These are phyloP conservation scores for Phialocephala sp. DNA, from an alignment of 2,329 filamentous ascomycete species.

Conservation along the genomic window DNA sequence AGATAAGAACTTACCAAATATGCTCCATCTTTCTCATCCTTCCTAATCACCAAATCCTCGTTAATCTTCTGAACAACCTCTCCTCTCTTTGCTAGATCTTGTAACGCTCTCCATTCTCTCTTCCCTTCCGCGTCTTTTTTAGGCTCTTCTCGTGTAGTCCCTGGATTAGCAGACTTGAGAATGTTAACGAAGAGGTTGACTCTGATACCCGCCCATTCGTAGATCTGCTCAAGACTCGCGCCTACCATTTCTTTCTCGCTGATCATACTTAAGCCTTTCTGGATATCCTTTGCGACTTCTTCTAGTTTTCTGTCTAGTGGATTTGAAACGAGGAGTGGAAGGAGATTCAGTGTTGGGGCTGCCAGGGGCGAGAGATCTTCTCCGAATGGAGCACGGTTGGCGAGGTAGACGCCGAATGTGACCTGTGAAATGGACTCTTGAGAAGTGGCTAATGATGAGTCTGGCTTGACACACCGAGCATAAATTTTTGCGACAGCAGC, in stretches of 20 bases:
- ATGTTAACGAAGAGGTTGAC: constrained; percentile 85
- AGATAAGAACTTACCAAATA: constrained; percentile 35
- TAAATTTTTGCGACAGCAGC: constrained; percentile 66
- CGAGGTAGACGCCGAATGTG: constrained; percentile 82
- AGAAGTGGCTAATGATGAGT: background rate
- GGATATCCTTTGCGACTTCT: constrained; percentile 64
- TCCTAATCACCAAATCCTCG: constrained; percentile 7
- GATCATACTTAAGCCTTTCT: constrained; percentile 70
- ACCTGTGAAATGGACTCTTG: constrained; percentile 22
- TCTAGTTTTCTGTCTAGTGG: constrained; percentile 46
- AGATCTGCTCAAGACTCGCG: constrained; percentile 73
- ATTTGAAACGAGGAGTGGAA: constrained; percentile 68
- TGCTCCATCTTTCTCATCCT: constrained; percentile 21
- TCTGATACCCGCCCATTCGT: constrained; percentile 73
- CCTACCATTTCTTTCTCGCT: constrained; percentile 58
- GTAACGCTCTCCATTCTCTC: constrained; percentile 23
- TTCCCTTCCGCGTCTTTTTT: background rate
- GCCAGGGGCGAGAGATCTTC: constrained; percentile 54
- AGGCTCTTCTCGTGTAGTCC: background rate
- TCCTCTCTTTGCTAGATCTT: constrained; percentile 20
- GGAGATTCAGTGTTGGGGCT: constrained; percentile 78
- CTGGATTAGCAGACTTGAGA: constrained; percentile 49
- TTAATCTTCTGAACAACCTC: constrained; percentile 22
- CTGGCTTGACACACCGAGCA: constrained; percentile 12
- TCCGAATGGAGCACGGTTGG: constrained; percentile 68